These are phyloP conservation scores for Acacia acuminata DNA, from an alignment of 306 rosid genomes.

Conservation along the genomic window DNA sequence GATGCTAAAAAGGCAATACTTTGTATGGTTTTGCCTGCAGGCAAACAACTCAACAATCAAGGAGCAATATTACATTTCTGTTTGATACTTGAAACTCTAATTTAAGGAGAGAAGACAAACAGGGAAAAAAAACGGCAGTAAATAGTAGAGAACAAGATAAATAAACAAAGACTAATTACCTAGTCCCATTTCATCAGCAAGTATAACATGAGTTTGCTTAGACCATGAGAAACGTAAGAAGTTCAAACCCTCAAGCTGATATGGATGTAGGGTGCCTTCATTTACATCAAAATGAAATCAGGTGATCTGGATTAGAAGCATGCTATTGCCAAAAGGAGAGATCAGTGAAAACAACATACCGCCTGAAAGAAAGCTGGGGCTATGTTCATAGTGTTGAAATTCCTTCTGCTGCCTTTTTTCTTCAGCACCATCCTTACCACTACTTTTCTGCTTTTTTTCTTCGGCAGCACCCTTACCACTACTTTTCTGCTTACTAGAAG, in stretches of 20 bases:
- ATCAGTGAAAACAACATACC: conserved; percentile 44
- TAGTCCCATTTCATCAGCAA: conserved; percentile 99
- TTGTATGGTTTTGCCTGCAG: conserved; percentile 95
- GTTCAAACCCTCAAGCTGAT: conserved; percentile 99
- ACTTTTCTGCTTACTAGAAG: conserved; percentile 64
- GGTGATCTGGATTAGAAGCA: conserved; percentile 30
- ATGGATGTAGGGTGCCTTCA: conserved; percentile 90
- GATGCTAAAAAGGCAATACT: conserved; percentile 97
- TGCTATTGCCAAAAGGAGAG: conserved; percentile 26
- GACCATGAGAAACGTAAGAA: conserved; percentile 97
- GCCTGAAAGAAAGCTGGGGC: conserved; percentile 86
- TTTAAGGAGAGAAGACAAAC: conserved; percentile 12
- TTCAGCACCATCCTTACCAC: conserved; percentile 58
- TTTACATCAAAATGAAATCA: conserved; percentile 38
- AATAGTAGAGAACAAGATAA: conserved; percentile 22
- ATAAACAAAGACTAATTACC: conserved; percentile 58
- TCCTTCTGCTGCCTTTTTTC: conserved; percentile 75
- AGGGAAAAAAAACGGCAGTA: conserved; percentile 18
- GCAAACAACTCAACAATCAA: conserved; percentile 33
- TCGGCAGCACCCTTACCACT: conserved; percentile 58
- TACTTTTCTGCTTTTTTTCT: conserved; percentile 49
- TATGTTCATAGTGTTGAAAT: conserved; percentile 85
- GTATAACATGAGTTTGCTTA: conserved; percentile 97
- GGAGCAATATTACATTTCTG: conserved; percentile 12
- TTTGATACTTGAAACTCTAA: conserved; percentile 27